Conservation (phyloP, 306 rosid species). For the Phaseolus lunatus region DNA sequence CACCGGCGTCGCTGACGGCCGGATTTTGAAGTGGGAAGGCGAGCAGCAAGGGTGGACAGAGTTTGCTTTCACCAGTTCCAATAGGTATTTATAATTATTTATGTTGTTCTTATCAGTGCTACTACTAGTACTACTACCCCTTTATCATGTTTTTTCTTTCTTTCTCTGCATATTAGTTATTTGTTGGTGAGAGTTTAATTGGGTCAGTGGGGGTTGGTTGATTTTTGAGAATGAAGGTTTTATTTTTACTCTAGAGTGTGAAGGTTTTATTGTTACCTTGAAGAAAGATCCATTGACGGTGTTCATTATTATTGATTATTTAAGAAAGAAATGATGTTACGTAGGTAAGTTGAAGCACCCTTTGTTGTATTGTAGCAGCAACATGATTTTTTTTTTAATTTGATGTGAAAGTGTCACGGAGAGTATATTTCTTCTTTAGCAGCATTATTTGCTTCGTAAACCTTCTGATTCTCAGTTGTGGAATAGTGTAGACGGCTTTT, state of each 20-base stretch:
- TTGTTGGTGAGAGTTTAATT: not conserved
- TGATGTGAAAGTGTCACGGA: not conserved
- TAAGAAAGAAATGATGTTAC: not conserved
- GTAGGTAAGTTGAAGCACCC: slow-evolving; percentile 13
- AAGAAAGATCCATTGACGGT: not conserved
- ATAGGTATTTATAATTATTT: slow-evolving; percentile 53
- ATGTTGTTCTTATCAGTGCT: not conserved
- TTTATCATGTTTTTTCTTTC: not conserved
- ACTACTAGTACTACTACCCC: not conserved
- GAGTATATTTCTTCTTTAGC: slow-evolving; percentile 1
- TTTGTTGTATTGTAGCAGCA: not conserved
- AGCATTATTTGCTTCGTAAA: not conserved
- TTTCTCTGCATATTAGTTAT: not conserved
- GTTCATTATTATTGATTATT: not conserved
- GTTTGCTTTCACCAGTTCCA: slow-evolving; percentile 75
- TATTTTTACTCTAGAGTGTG: not conserved
- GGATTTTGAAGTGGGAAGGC: slow-evolving; percentile 81
- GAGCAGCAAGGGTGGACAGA: slow-evolving; percentile 70
- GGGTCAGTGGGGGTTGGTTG: not conserved
- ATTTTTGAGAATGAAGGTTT: not conserved
- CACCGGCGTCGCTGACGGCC: slow-evolving; percentile 92
- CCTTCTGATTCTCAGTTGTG: not conserved
- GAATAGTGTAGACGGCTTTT: not conserved
- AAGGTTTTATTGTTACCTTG: slow-evolving; percentile 5
- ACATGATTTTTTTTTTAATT: not conserved